Evolutionary conservation across 2,329 filamentous ascomycete species (phyloP).

Genomic region (Fusarium annulatum): DNA sequence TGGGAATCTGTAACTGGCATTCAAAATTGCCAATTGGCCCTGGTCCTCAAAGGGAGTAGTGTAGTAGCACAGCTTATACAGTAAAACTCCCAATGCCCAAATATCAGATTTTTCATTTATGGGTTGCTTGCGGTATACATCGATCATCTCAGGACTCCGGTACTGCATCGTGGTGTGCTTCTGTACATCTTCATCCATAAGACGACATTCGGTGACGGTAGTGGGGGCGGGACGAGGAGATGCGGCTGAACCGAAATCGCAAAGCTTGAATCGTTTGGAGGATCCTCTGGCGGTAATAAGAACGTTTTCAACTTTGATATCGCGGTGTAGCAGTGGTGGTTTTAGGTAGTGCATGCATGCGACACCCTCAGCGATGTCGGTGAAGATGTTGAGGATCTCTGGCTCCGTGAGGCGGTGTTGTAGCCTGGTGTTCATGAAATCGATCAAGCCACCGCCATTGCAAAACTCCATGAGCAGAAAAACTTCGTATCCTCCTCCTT

Average conservation of each 20-base stretch:
- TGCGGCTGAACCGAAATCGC: constrained; percentile 96
- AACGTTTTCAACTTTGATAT: constrained; percentile 98
- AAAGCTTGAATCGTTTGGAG: constrained; percentile 89
- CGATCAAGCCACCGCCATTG: constrained; percentile 92
- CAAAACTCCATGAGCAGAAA: constrained; percentile 99
- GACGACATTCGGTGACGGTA: constrained; percentile 85
- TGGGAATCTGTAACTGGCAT: constrained; percentile 93
- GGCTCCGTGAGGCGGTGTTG: constrained; percentile 97
- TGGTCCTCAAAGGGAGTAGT: constrained; percentile 98
- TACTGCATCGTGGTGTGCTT: constrained; percentile 98
- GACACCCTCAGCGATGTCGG: constrained; percentile 93
- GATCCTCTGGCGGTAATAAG: constrained; percentile 79
- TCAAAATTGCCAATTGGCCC: constrained; percentile 95
- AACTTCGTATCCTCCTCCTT: constrained; percentile 94
- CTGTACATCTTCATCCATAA: constrained; percentile 97
- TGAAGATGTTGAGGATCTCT: constrained; percentile 97
- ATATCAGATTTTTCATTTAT: constrained; percentile 99
- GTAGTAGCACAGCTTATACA: constrained; percentile 99
- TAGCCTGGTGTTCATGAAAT: constrained; percentile 99
- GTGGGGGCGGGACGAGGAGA: constrained; percentile 85
- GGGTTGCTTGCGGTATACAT: constrained; percentile 94
- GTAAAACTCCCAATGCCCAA: constrained; percentile 92
- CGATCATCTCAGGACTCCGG: constrained; percentile 97
- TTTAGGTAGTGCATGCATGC: constrained; percentile 99
- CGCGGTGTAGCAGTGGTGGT: constrained; percentile 89